Evolutionary conservation across 139 green algal genomes (phyloP).

Genomic region (Bryopsis sp.): DNA sequence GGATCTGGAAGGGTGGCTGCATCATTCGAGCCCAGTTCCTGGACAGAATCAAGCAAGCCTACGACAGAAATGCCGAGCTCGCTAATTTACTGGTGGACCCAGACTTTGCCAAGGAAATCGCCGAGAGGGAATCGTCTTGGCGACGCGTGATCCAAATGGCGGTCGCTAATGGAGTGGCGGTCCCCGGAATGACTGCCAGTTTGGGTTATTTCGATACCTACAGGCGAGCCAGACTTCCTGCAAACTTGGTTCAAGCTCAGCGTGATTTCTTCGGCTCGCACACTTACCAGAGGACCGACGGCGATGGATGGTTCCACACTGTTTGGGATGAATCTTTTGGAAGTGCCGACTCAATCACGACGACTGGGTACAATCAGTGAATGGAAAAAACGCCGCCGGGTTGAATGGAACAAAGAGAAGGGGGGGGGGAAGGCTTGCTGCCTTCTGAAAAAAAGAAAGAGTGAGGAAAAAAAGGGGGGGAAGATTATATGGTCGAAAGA

Average conservation of each 20-base stretch:
- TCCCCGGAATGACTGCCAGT: slow-evolving; percentile 77
- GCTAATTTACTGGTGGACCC: slow-evolving; percentile 76
- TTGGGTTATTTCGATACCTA: slow-evolving; percentile 98
- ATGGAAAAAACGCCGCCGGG: too few relatives aligned
- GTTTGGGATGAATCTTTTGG: slow-evolving; percentile 59
- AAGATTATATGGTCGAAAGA: too few relatives aligned
- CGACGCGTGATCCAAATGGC: slow-evolving; percentile 67
- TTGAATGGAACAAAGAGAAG: too few relatives aligned
- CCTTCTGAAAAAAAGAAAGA: too few relatives aligned
- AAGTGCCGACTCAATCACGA: slow-evolving; percentile 86
- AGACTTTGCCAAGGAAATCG: slow-evolving; percentile 76
- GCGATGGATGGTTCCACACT: slow-evolving; percentile 82
- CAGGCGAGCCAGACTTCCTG: slow-evolving; percentile 75
- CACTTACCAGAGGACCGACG: slow-evolving; percentile 89
- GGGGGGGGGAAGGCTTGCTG: too few relatives aligned
- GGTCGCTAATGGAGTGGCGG: slow-evolving; percentile 51
- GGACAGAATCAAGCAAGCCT: slow-evolving; percentile 90
- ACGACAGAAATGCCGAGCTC: slow-evolving; percentile 70
- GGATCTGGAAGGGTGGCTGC: slow-evolving; percentile 83
- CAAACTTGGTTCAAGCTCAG: slow-evolving; percentile 96
- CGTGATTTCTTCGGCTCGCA: slow-evolving; percentile 97
- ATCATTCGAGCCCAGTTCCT: slow-evolving; percentile 98
- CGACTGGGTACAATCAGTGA: slow-evolving; percentile 55
- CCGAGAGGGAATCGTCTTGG: slow-evolving; percentile 69
- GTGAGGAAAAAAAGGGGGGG: too few relatives aligned